phyloP scores from a whole-genome alignment of 805 yeast species.

The Kuraishia cidri region DNA sequence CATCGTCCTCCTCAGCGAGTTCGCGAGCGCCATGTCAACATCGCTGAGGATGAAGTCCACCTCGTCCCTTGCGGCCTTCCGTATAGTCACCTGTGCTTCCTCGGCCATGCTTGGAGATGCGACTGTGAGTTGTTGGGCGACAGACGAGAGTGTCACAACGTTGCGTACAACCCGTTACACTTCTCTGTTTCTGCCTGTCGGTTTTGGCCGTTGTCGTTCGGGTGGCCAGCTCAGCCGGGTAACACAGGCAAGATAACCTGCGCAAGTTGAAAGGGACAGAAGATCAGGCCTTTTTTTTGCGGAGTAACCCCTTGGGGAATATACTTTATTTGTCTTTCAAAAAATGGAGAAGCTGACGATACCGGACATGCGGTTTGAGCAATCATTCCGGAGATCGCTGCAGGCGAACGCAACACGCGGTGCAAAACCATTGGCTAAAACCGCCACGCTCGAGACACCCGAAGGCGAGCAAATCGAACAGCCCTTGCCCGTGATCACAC shows the following conservation, averaged over 20 bases:
- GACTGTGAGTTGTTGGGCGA: too few relatives aligned
- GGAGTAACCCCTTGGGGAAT: too few relatives aligned
- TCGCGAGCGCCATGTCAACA: slow-evolving; percentile 85
- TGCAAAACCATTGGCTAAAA: slow-evolving; percentile 3
- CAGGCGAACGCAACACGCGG: slow-evolving; percentile 13
- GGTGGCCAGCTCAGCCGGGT: too few relatives aligned
- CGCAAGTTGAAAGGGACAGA: too few relatives aligned
- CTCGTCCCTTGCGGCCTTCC: slow-evolving; percentile 76
- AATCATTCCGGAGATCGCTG: slow-evolving; percentile 40
- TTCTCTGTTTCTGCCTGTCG: too few relatives aligned
- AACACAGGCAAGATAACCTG: too few relatives aligned
- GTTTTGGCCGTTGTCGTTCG: background rate
- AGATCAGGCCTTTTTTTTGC: too few relatives aligned
- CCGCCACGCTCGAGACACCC: slow-evolving; percentile 5
- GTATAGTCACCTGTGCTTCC: slow-evolving; percentile 81
- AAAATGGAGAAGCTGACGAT: slow-evolving; percentile 13
- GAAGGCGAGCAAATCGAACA: slow-evolving; percentile 3
- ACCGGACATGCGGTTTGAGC: slow-evolving; percentile 65
- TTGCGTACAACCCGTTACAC: too few relatives aligned
- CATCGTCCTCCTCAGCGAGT: slow-evolving; percentile 86
- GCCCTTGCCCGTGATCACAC: slow-evolving; percentile 32
- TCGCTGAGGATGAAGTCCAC: slow-evolving; percentile 86
- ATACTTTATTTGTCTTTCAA: too few relatives aligned
- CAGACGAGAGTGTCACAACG: too few relatives aligned
- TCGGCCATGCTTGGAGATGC: slow-evolving; percentile 18